phyloP scores from a whole-genome alignment of 495 filamentous ascomycete species.

The Penicillium salamii region DNA sequence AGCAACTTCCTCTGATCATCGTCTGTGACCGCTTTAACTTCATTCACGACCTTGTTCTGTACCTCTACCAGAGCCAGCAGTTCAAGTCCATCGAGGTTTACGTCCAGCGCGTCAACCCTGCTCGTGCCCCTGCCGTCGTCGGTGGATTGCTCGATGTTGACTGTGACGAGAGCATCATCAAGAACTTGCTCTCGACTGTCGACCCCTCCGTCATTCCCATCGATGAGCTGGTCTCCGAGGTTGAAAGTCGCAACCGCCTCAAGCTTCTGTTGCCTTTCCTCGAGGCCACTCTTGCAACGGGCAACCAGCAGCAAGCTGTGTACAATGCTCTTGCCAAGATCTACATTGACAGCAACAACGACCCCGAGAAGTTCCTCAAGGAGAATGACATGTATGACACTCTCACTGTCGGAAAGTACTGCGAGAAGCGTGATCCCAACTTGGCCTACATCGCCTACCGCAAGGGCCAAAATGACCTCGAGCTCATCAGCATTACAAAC shows the following conservation, averaged over 20 bases:
- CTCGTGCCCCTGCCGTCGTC: constrained; percentile 89
- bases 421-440: constrained; percentile 97
- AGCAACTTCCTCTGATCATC: constrained; percentile 95
- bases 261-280: constrained; percentile 97
- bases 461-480: constrained; percentile 96
- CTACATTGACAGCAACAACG: constrained; percentile 99
- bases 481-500: constrained; percentile 96
- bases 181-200: constrained; percentile 84
- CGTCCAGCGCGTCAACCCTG: constrained; percentile 96
- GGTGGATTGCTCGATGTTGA: constrained; percentile 96
- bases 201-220: constrained; percentile 85
- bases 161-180: constrained; percentile 94
- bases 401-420: constrained; percentile 92
- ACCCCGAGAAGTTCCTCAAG: constrained; percentile 96
- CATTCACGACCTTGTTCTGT: constrained; percentile 93
- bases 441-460: constrained; percentile 92
- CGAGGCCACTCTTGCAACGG: constrained; percentile 82
- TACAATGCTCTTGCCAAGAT: constrained; percentile 99
- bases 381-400: constrained; percentile 98
- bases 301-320: constrained; percentile 96
- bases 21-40: constrained; percentile 99
- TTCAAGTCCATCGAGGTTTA: constrained; percentile 99
- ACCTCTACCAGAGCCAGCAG: constrained; percentile 98
- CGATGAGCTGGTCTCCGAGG: constrained; percentile 91
- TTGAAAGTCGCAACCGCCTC: constrained; percentile 90